These are phyloP conservation scores for Sporothrix sp. DNA, from an alignment of 2,329 filamentous ascomycete species.

Conservation along the genomic window DNA sequence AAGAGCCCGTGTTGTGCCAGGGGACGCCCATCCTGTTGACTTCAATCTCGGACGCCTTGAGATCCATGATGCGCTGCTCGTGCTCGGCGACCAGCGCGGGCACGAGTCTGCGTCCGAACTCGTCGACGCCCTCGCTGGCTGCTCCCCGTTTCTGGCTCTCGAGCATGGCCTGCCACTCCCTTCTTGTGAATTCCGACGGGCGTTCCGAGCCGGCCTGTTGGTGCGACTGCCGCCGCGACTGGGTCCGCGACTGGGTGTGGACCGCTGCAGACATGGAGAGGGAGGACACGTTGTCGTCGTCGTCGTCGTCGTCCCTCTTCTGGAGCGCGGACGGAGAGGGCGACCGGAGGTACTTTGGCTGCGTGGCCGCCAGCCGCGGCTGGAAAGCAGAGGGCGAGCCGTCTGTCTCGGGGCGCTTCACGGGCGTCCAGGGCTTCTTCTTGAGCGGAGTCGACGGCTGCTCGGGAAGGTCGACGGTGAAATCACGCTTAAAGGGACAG, in stretches of 20 bases:
- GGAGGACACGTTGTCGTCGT: not conserved
- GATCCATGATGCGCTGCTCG: conserved; percentile 18
- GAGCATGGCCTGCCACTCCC: conserved; percentile 17
- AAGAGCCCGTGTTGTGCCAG: conserved; percentile 13
- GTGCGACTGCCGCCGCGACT: not conserved
- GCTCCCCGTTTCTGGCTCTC: conserved; percentile 10
- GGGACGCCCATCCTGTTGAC: conserved; percentile 15
- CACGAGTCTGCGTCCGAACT: conserved; percentile 14
- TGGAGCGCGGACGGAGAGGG: not conserved
- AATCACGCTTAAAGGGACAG: conserved; percentile 73
- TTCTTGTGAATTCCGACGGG: conserved; percentile 11
- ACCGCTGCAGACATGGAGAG: not conserved
- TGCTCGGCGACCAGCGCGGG: conserved; percentile 18
- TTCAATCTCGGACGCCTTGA: conserved; percentile 18
- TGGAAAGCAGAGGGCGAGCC: conserved; percentile 21
- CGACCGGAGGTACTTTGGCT: not conserved
- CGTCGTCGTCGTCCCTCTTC: not conserved
- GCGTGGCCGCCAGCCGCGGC: conserved; percentile 14
- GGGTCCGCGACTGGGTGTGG: too few relatives aligned
- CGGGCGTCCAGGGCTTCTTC: conserved; percentile 60
- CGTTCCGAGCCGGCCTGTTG: not conserved
- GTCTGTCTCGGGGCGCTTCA: conserved; percentile 22
- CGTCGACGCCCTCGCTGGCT: conserved; percentile 13
- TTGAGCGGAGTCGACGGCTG: conserved; percentile 53
- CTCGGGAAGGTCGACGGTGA: conserved; percentile 64